A percentile compares a stretch with the other conserved stretches of the same genome.
phyloP scores from a whole-genome alignment of 2,329 filamentous ascomycete genomes.

The Monosporascus sp. region DNA sequence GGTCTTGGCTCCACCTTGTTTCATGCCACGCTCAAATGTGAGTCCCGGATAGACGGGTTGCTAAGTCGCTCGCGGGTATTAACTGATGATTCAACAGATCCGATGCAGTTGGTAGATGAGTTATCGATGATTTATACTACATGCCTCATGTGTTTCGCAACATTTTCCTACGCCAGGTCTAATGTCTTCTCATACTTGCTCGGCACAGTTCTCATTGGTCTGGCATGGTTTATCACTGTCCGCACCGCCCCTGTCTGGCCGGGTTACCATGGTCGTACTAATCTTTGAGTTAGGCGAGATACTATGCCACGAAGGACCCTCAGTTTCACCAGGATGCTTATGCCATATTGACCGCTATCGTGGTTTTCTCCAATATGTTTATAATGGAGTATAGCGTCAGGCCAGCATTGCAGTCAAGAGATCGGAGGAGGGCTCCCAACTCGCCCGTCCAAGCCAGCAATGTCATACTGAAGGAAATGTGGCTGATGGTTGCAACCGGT shows the following conservation, averaged over 20 bases:
- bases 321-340: constrained; percentile 80
- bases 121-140: constrained; percentile 57
- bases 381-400: constrained; percentile 56
- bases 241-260: constrained; percentile 29
- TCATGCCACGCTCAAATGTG: constrained; percentile 52
- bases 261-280: constrained; percentile 1
- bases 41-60: constrained; percentile 14
- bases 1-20: constrained; percentile 53
- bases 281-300: constrained; percentile 39
- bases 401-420: constrained; percentile 40
- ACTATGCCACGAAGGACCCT: constrained; percentile 77
- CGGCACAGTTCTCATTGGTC: constrained; percentile 48
- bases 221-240: constrained; percentile 67
- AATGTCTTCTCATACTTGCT: constrained; percentile 45
- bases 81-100: constrained; percentile 32
- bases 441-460: constrained; percentile 21
- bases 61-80: neutral
- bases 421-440: constrained; percentile 40
- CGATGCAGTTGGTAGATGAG: constrained; percentile 57
- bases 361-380: constrained; percentile 69
- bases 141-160: constrained; percentile 55
- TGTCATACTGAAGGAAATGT: constrained; percentile 57
- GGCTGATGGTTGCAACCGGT: constrained; percentile 62
- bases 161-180: constrained; percentile 65
- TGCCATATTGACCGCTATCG: constrained; percentile 62